Conservation (phyloP, 306 rosid species). For the Fragaria ananassa region DNA sequence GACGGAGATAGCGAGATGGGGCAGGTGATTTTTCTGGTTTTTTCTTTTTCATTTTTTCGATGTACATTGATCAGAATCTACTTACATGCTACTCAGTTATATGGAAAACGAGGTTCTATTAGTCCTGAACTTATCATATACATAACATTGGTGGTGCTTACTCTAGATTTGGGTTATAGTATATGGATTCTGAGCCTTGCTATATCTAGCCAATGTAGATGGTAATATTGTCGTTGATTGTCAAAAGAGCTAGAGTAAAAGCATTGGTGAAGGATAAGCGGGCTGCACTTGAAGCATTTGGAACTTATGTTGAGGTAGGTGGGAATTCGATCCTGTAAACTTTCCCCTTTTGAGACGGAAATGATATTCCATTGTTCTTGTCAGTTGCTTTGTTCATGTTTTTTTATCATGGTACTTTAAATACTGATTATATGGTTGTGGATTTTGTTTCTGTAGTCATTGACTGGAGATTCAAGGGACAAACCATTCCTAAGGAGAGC, state of each 20-base stretch:
- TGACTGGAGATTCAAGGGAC: slow-evolving; percentile 68
- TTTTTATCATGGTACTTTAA: slow-evolving; percentile 6
- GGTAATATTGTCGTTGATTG: slow-evolving; percentile 86
- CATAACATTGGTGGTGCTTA: background rate
- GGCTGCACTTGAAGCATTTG: slow-evolving; percentile 89
- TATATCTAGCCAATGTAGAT: slow-evolving; percentile 57
- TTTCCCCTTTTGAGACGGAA: background rate
- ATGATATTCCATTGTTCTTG: background rate
- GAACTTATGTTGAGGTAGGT: slow-evolving; percentile 85
- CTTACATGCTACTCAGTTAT: background rate
- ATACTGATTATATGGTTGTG: slow-evolving; percentile 27
- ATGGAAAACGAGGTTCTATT: background rate
- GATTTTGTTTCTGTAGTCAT: slow-evolving; percentile 47
- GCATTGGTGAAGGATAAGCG: slow-evolving; percentile 83
- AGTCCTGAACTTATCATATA: background rate
- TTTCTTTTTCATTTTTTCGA: background rate
- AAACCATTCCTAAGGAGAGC: slow-evolving; percentile 62
- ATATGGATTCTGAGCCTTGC: slow-evolving; percentile 31
- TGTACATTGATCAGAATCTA: background rate
- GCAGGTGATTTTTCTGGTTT: slow-evolving; percentile 90
- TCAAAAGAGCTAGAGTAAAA: slow-evolving; percentile 69
- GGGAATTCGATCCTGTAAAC: background rate
- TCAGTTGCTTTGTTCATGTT: slow-evolving; percentile 4
- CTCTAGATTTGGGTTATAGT: slow-evolving; percentile 12
- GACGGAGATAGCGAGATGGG: slow-evolving; percentile 93